phyloP scores from a whole-genome alignment of 495 filamentous ascomycete species.

The Penicillium roqueforti region DNA sequence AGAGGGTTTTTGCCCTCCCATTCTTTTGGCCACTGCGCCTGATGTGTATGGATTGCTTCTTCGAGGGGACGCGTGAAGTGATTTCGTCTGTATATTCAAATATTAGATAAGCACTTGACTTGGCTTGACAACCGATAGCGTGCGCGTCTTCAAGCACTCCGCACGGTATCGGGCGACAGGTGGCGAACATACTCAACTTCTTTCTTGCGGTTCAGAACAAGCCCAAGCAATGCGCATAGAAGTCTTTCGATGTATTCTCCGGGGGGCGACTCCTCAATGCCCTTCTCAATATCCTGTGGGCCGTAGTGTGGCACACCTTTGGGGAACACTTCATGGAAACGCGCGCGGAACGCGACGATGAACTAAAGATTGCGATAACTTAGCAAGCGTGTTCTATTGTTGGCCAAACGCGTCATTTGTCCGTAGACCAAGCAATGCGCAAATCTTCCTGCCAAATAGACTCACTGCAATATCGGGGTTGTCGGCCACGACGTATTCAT shows the following conservation, averaged over 20 bases:
- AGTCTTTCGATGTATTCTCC: slow-evolving; percentile 82
- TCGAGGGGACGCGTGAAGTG: slow-evolving; percentile 92
- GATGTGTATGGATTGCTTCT: slow-evolving; percentile 83
- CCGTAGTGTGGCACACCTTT: slow-evolving; percentile 83
- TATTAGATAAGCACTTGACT: slow-evolving; percentile 13
- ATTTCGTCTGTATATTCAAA: slow-evolving; percentile 27
- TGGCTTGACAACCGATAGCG: slow-evolving; percentile 8
- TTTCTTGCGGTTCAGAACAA: slow-evolving; percentile 94
- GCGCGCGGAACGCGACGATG: slow-evolving; percentile 94
- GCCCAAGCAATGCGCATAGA: slow-evolving; percentile 79
- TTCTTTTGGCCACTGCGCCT: slow-evolving; percentile 79
- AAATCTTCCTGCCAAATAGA: slow-evolving; percentile 19
- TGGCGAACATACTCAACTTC: slow-evolving; percentile 82
- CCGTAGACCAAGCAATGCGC: background rate
- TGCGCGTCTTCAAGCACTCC: slow-evolving; percentile 9
- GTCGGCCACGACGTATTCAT: slow-evolving; percentile 84
- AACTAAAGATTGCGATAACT: slow-evolving; percentile 59
- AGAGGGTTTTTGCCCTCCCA: slow-evolving; percentile 88
- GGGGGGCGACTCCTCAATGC: slow-evolving; percentile 70
- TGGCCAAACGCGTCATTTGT: slow-evolving; percentile 31
- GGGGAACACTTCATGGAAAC: slow-evolving; percentile 84
- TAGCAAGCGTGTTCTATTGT: slow-evolving; percentile 33
- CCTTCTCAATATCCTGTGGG: slow-evolving; percentile 90
- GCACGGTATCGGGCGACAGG: slow-evolving; percentile 17
- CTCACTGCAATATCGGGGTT: slow-evolving; percentile 84